A percentile compares a stretch with the other conserved stretches of the same genome.
These are phyloP conservation scores for Lachancea lanzarotensis DNA, from an alignment of 805 yeast genomes.

Conservation along the genomic window DNA sequence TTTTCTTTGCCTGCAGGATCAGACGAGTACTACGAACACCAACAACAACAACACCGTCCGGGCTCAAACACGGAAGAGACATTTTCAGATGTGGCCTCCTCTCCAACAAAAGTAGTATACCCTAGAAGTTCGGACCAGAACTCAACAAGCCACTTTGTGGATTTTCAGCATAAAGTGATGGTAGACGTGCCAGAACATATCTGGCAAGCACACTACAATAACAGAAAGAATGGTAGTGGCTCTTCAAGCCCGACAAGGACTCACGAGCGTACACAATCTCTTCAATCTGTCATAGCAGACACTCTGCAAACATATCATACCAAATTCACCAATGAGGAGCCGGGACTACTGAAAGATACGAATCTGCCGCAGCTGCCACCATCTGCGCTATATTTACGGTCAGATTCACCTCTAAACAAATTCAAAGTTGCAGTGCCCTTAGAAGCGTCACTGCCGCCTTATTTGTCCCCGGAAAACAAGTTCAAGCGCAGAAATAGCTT, in stretches of 20 bases:
- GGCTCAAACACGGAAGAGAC: neutral
- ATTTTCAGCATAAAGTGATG: slow-evolving; percentile 25
- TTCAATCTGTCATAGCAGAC: slow-evolving; percentile 26
- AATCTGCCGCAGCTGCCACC: slow-evolving; percentile 10
- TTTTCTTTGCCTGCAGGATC: slow-evolving; percentile 22
- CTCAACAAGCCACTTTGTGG: slow-evolving; percentile 17
- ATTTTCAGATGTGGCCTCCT: neutral
- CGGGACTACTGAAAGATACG: neutral
- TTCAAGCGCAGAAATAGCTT: slow-evolving; percentile 23
- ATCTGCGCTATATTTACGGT: slow-evolving; percentile 27
- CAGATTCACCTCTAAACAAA: slow-evolving; percentile 33
- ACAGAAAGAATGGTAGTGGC: neutral
- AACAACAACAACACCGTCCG: no score
- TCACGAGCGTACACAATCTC: slow-evolving; percentile 13
- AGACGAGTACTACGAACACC: neutral
- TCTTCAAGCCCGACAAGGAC: neutral
- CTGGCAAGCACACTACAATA: slow-evolving; percentile 24
- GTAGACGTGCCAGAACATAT: slow-evolving; percentile 28
- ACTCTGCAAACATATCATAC: slow-evolving; percentile 17
- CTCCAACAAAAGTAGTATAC: slow-evolving; percentile 29
- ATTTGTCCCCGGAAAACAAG: slow-evolving; percentile 32
- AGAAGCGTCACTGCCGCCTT: slow-evolving; percentile 35
- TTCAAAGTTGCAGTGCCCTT: slow-evolving; percentile 34
- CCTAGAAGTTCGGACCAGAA: slow-evolving; percentile 15
- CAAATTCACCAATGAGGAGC: neutral